phyloP scores from a whole-genome alignment of 2,329 filamentous ascomycete species.

The Ophiostoma tasmaniense region DNA sequence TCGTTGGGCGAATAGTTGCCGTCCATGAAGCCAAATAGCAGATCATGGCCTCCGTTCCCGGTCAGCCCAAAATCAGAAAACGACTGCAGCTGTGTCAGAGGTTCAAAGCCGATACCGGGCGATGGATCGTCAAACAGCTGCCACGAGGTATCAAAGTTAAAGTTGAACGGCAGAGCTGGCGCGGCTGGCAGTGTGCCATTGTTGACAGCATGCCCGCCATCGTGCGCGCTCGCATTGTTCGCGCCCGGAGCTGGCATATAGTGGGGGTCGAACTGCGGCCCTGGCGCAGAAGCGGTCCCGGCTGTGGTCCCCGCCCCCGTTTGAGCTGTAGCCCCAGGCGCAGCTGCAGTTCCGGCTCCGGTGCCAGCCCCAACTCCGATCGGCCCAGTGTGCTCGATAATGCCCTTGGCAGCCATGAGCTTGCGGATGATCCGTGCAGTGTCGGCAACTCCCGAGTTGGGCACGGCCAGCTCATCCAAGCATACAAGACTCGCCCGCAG shows the following conservation, averaged over 20 bases:
- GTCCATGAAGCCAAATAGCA: conserved; percentile 18
- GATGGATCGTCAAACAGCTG: conserved; percentile 11
- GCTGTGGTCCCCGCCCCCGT: not conserved
- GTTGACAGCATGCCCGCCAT: not conserved
- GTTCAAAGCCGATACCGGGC: conserved; percentile 7
- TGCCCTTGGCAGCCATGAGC: conserved; percentile 16
- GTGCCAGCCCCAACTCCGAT: not conserved
- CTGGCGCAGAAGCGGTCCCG: not conserved
- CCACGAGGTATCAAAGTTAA: conserved; percentile 7
- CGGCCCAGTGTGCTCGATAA: conserved; percentile 6
- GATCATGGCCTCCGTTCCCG: conserved; percentile 11
- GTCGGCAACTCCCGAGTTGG: conserved; percentile 23
- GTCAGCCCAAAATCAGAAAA: conserved; percentile 15
- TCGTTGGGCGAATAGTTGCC: conserved; percentile 10
- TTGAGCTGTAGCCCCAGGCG: not conserved
- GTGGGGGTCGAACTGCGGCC: not conserved
- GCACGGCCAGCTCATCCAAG: conserved; percentile 28
- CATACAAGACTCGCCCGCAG: conserved; percentile 26
- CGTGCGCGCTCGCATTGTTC: not conserved
- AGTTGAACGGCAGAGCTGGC: not conserved
- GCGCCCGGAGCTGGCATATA: not conserved
- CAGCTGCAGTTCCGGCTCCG: not conserved
- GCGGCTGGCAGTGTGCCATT: not conserved
- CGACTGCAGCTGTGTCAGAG: conserved; percentile 10
- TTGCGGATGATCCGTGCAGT: conserved; percentile 17